Evolutionary conservation across 352 stramenopile species (phyloP), one percentile per base, ranked within the genome.

Genomic region (Pythium dissimile): DNA sequence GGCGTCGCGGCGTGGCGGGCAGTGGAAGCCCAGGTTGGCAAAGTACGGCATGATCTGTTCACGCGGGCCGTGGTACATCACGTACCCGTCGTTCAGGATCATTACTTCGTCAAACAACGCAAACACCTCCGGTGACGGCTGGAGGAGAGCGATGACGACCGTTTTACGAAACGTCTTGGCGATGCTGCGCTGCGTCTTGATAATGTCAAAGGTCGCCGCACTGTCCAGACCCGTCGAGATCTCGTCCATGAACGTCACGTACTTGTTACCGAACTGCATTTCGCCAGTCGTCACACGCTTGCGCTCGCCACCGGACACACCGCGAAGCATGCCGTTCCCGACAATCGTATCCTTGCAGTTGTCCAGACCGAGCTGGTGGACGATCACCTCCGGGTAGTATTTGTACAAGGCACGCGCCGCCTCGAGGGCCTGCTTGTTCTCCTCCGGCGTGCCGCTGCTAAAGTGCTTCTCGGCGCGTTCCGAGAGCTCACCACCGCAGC

Each of bases 211-310:
- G 2, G 89, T 96, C 5, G 88, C 92, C 1, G 86, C 81, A 37
- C 77, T 84, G 72, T 98, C 91, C 8, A 98, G 72, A 2, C 93
- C 93, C 30, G 89, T 97, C 44, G 73, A 92, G 61, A 98, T 96
- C 70, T 95, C 83, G 66, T 98, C 91, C 65, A 84, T 82, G 45
- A 92, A 73, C 8, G 80, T 47, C 18, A 97, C 73, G 13, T 68
- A 74, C 59, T 76, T 72, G 34, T 71, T 56, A 13, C 70, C 66
- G 32, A 89, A 79, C 23, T 86, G 67, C 77, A 98, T 97, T 74
- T 86, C 72, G 12, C 71, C 78, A 3, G 62, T 77, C 15, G 79
- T 88, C 35, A 88, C 71, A 21, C 80, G 73, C 63, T 84, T 85
- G 28, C 75, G 67, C 44, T 89, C 75, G 5, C 77, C 80, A 10